Conservation (phyloP, 2,329 filamentous ascomycete species). For the Fusarium irregulare region DNA sequence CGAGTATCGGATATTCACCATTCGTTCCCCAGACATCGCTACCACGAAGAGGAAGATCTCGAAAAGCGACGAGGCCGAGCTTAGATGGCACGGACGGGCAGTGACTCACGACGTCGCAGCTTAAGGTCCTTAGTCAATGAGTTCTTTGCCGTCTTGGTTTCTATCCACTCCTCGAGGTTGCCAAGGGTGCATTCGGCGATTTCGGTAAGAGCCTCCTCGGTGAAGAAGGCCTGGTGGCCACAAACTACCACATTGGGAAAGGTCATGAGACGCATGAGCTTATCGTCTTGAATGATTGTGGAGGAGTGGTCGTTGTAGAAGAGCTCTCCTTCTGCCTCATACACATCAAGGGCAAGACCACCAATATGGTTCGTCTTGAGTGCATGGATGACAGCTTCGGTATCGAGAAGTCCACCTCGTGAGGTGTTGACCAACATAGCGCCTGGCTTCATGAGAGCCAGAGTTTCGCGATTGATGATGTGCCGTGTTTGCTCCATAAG, state of each 20-base stretch:
- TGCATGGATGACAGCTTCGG: slow-evolving; percentile 67
- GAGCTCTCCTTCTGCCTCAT: slow-evolving; percentile 71
- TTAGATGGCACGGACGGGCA: slow-evolving; percentile 50
- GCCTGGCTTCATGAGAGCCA: slow-evolving; percentile 67
- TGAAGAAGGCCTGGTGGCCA: slow-evolving; percentile 78
- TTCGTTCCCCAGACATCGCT: background rate
- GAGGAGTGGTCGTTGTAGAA: slow-evolving; percentile 75
- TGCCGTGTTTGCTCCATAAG: slow-evolving; percentile 69
- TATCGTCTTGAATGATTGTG: slow-evolving; percentile 74
- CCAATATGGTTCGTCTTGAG: slow-evolving; percentile 71
- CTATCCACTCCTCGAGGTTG: slow-evolving; percentile 63
- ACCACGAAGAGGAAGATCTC: background rate
- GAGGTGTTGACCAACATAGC: slow-evolving; percentile 76
- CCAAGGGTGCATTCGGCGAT: slow-evolving; percentile 70
- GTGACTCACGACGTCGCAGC: slow-evolving; percentile 43
- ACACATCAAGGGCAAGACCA: slow-evolving; percentile 74
- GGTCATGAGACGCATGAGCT: slow-evolving; percentile 73
- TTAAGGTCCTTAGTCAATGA: slow-evolving; percentile 49
- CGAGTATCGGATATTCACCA: background rate
- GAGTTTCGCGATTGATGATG: slow-evolving; percentile 66
- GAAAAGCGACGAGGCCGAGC: background rate
- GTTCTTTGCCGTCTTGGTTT: slow-evolving; percentile 48
- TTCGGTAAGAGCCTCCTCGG: slow-evolving; percentile 71
- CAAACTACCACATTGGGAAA: slow-evolving; percentile 75
- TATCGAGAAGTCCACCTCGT: slow-evolving; percentile 72